Base-by-base conservation (phyloP, 768 basidiomycete genomes). In the Xanthoconium stramineum region DNA sequence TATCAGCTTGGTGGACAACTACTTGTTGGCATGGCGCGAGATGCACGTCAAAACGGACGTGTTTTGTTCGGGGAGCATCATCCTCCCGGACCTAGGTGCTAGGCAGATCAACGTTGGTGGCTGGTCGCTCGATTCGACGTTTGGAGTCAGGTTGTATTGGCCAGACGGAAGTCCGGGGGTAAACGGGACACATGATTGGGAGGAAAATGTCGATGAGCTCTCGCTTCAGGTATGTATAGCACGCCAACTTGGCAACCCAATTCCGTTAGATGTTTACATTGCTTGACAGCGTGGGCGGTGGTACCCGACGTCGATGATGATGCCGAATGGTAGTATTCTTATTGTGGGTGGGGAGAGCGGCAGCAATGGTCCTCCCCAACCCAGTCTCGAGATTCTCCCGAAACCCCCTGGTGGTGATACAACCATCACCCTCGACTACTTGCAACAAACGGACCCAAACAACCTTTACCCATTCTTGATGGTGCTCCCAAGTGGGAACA, bases 21-120 rank as follows among this genome's bases (percentile, higher is more conserved):
- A 74, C 52, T 8, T 40, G 20, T 58, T 69, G 53, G 81, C 88
- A 8, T 92, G 88, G 88, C 85, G 89, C 38, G 78, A 77, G 57
- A 89, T 91, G 86, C 84, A 90, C 57, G 72, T 89, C 61, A 76
- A 88, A 71, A 77, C 86, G 11, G 87, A 92, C 61, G 88, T 91
- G 12, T 92, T 92, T 75, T 91, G 90, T 65, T 83, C 89, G 5
- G 90, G 75, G 11, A 81, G 82, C 43, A 74, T 92, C 44, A 80
- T 88, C 35, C 80, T 91, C 35, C 90, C 90, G 1, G 90, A 91
- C 65, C 86, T 84, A 58, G 83, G 72, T 15, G 90, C 75, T 3
- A 58, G 70, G 11, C 63, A 62, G 55, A 62, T 69, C 46, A 66
- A 67, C 42, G 37, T 72, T 10, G 64, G 67, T 17, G 76, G 75